Evolutionary conservation across 2,329 filamentous ascomycete species (phyloP), one percentile per base, ranked within the genome.

Genomic region (Penicillium thymicola): DNA sequence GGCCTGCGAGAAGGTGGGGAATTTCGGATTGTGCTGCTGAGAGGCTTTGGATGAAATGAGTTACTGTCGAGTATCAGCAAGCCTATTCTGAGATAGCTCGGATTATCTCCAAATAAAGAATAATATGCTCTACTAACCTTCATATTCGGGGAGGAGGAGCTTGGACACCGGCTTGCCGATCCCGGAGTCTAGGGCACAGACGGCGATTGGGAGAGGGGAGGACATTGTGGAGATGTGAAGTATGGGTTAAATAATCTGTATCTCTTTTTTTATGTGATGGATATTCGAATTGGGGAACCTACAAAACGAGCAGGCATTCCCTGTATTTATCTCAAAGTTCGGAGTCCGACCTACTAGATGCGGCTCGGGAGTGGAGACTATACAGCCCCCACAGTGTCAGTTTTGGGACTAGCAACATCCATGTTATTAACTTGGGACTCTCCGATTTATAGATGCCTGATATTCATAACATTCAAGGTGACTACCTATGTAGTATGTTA

Each of bases 1-100:
- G 28, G 28, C 28, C 28, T 30, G 28, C 28, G 5, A 30, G 28
- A 11, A 30, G 28, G 4, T 30, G 28, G 10, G 28, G 28, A 30
- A 30, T 30, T 30, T 30, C 28, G 11, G 28, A 30, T 30, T 30
- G 28, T 30, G 28, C 63, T 4, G 57, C 57, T 13, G 66, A 60
- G 11, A 50, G 23, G 14, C 54, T 48, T 36, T 56, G 54, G 9
- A 67, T 62, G 50, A 69, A 68, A 42, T 67, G 64, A 42, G 67
- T 61, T 2, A 66, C 67, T 69, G 38, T 18, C 38, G 1, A 23
- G 9, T 18, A 14, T 42, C 51, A 40, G 21, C 4, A 14, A 21
- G 3, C 6, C 11, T 21, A 11, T 28, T 9, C 9, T 14, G 10
- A 14, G 4, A 14, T 9, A 7, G 16, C 11, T 25, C 1, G 21